Evolutionary conservation across 345 rosid genomes (phyloP).

Genomic region (Rhizophora apiculata): DNA sequence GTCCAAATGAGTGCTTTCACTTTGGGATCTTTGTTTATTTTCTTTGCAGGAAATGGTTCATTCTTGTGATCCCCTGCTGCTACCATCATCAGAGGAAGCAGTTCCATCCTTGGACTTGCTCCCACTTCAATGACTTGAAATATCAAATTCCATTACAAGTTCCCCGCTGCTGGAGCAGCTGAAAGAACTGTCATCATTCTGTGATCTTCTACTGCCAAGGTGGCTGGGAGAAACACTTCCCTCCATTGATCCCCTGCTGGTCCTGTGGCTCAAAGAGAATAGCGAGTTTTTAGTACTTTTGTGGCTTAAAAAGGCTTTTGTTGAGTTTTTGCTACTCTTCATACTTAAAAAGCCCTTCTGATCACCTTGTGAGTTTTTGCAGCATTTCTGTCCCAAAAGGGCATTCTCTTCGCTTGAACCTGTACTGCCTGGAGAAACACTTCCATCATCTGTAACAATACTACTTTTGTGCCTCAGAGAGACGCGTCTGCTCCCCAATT

Average conservation of each 20-base stretch:
- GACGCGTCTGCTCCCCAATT: not conserved
- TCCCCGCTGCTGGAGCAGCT: not conserved
- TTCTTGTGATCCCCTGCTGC: not conserved
- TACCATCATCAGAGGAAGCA: not conserved
- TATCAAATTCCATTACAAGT: not conserved
- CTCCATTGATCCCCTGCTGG: not conserved
- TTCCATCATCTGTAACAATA: slow-evolving; percentile 1
- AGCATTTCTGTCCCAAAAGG: not conserved
- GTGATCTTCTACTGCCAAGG: not conserved
- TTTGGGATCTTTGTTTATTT: not conserved
- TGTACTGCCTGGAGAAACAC: not conserved
- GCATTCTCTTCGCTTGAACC: not conserved
- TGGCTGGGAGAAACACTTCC: slow-evolving; percentile 1
- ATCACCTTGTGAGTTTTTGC: not conserved
- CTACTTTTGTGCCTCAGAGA: not conserved
- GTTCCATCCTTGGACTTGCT: not conserved
- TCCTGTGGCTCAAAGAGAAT: not conserved
- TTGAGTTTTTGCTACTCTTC: not conserved
- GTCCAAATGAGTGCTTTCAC: not conserved
- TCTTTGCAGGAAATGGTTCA: not conserved
- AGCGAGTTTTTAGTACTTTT: not conserved
- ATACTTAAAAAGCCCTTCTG: not conserved
- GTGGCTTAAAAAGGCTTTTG: too few species aligned
- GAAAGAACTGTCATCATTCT: not conserved
- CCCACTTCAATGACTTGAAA: not conserved